A percentile compares a stretch with the other conserved stretches of the same genome.
phyloP scores from a whole-genome alignment of 768 basidiomycete species.

The Auricularia sp. region DNA sequence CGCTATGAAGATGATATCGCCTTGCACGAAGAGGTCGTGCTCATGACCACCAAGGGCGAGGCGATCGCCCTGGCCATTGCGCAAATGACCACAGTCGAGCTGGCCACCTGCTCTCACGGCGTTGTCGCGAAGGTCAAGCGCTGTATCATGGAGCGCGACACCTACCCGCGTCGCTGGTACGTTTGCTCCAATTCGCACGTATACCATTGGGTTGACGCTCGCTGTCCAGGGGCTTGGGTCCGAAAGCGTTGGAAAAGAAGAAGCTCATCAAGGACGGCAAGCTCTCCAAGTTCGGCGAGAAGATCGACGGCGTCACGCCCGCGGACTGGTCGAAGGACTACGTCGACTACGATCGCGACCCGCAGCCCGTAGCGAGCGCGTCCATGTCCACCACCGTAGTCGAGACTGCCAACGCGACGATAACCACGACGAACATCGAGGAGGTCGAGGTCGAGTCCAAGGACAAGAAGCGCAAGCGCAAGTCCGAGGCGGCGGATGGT shows the following conservation, averaged over 20 bases:
- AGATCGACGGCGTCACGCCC: conserved; percentile 79
- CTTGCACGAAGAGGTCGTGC: conserved; percentile 88
- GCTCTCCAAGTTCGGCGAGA: conserved; percentile 90
- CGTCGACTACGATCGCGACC: conserved; percentile 80
- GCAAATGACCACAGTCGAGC: conserved; percentile 97
- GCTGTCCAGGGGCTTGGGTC: conserved; percentile 62
- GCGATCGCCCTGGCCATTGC: conserved; percentile 91
- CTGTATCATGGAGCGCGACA: conserved; percentile 99
- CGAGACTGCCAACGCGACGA: not conserved
- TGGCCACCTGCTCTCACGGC: conserved; percentile 96
- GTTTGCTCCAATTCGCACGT: no score
- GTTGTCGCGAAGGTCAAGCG: conserved; percentile 98
- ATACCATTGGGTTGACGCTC: no score
- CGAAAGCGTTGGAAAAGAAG: conserved; percentile 94
- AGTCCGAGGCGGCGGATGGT: conserved; percentile 14
- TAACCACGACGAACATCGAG: conserved; percentile 3
- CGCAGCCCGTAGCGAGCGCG: conserved; percentile 21
- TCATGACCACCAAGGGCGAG: conserved; percentile 99
- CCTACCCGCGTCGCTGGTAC: conserved; percentile 89
- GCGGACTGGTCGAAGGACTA: conserved; percentile 87
- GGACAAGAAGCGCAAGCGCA: conserved; percentile 79
- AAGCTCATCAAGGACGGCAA: conserved; percentile 97
- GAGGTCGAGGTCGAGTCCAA: conserved; percentile 30
- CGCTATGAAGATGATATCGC: conserved; percentile 95
- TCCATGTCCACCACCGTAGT: conserved; percentile 17